Conservation (phyloP, 2,329 filamentous ascomycete species). For the Balansia obtecta region DNA sequence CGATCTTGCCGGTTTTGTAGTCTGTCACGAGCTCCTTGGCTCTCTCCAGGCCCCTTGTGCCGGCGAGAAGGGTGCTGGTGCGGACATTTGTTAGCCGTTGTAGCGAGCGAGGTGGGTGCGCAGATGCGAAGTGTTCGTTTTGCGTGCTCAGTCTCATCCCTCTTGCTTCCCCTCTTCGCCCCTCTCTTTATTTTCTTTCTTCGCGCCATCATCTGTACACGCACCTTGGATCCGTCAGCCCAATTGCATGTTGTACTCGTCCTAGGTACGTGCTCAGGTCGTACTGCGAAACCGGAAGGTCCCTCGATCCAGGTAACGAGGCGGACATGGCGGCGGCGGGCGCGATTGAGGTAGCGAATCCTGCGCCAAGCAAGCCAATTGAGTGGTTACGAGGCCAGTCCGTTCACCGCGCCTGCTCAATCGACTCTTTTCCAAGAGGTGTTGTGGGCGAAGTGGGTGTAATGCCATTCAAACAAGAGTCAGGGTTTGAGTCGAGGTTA, state of each 20-base stretch:
- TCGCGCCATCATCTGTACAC: conserved; percentile 22
- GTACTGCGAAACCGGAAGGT: conserved; percentile 84
- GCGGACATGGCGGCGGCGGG: conserved; percentile 40
- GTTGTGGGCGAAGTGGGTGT: not conserved
- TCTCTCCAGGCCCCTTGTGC: conserved; percentile 64
- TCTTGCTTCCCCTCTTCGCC: too few species aligned
- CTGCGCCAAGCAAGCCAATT: not conserved
- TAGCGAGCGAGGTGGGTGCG: too few species aligned
- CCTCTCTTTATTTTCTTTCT: too few species aligned
- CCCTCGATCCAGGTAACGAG: conserved; percentile 55
- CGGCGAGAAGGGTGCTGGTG: conserved; percentile 72
- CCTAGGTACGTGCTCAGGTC: conserved; percentile 92
- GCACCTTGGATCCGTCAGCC: conserved; percentile 92
- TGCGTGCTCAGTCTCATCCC: too few species aligned
- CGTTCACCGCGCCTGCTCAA: not conserved
- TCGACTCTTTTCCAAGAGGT: too few species aligned
- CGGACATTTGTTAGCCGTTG: not conserved
- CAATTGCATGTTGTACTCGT: conserved; percentile 76
- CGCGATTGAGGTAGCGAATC: not conserved
- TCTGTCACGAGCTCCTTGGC: conserved; percentile 70
- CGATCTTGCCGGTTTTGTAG: conserved; percentile 76
- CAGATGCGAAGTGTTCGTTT: not conserved
- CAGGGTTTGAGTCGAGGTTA: too few species aligned
- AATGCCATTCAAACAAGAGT: too few species aligned
- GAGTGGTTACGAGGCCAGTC: not conserved